phyloP scores from a whole-genome alignment of 208 protist species.

The Leishmania guyanensis region DNA sequence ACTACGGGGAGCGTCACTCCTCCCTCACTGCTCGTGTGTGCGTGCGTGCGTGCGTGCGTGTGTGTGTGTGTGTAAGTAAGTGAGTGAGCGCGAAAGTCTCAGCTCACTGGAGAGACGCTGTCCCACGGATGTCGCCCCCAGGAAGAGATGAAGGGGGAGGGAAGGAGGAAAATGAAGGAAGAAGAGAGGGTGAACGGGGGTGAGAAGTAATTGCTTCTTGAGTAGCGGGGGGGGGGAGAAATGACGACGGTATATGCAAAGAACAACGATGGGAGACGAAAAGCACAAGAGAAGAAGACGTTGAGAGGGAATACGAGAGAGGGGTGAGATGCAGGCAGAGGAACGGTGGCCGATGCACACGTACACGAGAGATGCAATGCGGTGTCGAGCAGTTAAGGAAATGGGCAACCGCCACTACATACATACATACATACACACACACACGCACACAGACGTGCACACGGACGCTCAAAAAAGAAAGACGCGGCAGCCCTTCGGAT shows the following conservation, averaged over 20 bases:
- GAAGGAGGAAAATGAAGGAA: not conserved
- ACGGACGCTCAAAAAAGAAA: not conserved
- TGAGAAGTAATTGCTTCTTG: not conserved
- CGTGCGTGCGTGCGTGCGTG: constrained; percentile 1
- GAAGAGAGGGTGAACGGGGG: not conserved
- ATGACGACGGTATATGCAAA: not conserved
- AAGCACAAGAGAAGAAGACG: too few species aligned
- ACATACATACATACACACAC: too few species aligned
- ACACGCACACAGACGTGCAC: not conserved
- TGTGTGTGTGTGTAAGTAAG: not conserved
- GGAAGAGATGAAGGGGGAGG: not conserved
- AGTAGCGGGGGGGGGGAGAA: too few species aligned
- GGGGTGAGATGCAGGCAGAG: not conserved
- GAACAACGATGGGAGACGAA: not conserved
- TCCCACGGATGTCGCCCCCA: not conserved
- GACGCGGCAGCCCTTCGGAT: not conserved
- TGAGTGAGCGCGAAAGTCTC: not conserved
- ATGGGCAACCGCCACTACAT: not conserved
- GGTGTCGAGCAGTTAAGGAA: not conserved
- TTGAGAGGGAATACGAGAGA: not conserved
- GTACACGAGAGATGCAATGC: not conserved
- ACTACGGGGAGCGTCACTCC: not conserved
- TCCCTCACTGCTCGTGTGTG: not conserved
- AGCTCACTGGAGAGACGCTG: not conserved
- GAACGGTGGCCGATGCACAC: not conserved